A percentile compares a stretch with the other conserved stretches of the same genome.
phyloP scores from a whole-genome alignment of 1,139 yeast species.

The Debaryomycetaceae sp. region DNA sequence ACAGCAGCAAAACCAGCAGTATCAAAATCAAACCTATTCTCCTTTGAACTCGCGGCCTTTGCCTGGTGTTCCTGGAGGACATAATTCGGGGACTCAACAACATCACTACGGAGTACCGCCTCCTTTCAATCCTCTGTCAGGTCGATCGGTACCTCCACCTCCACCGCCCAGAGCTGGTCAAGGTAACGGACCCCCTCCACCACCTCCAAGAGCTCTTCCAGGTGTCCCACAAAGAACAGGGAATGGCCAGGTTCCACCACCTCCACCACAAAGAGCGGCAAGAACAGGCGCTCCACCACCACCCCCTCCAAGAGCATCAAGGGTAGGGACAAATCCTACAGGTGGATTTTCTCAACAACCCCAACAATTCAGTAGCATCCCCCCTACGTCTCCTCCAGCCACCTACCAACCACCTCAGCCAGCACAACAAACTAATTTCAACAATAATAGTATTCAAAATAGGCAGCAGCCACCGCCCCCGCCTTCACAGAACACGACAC shows the following conservation, averaged over 20 bases:
- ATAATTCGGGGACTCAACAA: background rate
- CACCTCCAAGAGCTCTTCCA: conserved; percentile 29
- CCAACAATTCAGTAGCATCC: background rate
- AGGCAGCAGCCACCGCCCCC: background rate
- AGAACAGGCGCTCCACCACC: conserved; percentile 25
- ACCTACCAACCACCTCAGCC: background rate
- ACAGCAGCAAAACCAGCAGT: background rate
- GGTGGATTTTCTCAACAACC: background rate
- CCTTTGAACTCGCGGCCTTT: background rate
- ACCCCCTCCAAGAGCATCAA: conserved; percentile 11
- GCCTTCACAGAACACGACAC: background rate
- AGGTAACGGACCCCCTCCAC: conserved; percentile 25
- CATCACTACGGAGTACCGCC: background rate
- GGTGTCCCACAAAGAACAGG: conserved; percentile 21
- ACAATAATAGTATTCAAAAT: background rate
- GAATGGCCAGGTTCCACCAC: conserved; percentile 15
- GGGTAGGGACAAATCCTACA: background rate
- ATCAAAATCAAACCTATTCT: background rate
- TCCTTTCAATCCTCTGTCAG: background rate
- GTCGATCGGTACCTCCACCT: conserved; percentile 11
- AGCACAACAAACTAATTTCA: background rate
- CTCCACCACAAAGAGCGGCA: conserved; percentile 12
- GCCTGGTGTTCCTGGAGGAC: background rate
- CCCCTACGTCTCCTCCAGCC: conserved; percentile 6
- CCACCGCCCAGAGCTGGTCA: conserved; percentile 28